Evolutionary conservation across 1,284 basidiomycete genomes (phyloP), one percentile per base, ranked within the genome.

Genomic region (Cutaneotrichosporon sp.): DNA sequence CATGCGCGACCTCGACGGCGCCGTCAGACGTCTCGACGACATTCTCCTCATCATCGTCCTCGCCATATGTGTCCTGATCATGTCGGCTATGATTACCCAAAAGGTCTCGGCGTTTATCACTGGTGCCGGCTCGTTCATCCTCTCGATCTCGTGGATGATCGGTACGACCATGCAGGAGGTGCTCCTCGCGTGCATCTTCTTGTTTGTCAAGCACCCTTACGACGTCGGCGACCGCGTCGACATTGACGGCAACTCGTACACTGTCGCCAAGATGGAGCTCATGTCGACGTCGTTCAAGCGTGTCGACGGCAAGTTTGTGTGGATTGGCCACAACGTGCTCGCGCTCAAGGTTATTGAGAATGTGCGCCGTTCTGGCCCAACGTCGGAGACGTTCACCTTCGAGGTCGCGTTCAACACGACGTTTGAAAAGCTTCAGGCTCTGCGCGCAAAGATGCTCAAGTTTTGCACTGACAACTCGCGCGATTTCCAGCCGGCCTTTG

Each of bases 1-100:
- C 12, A 90, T 97, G 89, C 81, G 84, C 37, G 90, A 94, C 71
- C 78, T 94, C 49, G 91, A 96, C 73, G 89, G 87, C 55, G 91
- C 90, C 5, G 88, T 92, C 26, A 84, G 86, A 21, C 80, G 87
- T 34, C 62, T 74, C 30, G 69, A 74, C 60, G 71, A 75, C 48
- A 77, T 78, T 58, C 77, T 78, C 63, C 73, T 77, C 69, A 71
- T 72, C 49, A 58, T 79, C 45, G 78, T 77, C 43, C 74, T 84
- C 30, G 75, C 87, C 53, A 80, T 90, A 44, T 83, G 83, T 23
- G 76, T 82, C 45, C 74, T 91, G 46, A 85, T 93, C 64, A 79
- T 90, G 51, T 86, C 87, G 17, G 83, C 88, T 30, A 81, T 83
- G 49, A 74, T 89, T 68, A 84, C 87, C 70, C 80, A 83, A 17